Conservation (phyloP, 371 early-diverging fungal species). For the Haplosporangium sp. region DNA sequence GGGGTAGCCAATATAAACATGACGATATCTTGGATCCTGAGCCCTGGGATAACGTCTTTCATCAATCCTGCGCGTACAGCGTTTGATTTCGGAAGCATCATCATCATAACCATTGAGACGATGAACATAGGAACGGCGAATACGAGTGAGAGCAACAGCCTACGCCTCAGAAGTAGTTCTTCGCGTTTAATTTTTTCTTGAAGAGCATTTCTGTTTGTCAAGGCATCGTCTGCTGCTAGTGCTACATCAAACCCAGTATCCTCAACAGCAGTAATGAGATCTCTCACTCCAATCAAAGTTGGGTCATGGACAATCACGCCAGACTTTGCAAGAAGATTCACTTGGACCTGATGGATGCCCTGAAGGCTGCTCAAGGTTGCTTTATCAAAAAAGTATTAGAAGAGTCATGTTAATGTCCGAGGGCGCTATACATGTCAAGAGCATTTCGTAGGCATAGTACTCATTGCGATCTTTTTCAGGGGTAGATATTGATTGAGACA, state of each 20-base stretch:
- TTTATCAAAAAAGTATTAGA: constrained; percentile 3
- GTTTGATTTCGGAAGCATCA: constrained; percentile 63
- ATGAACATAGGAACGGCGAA: constrained; percentile 74
- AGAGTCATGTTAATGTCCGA: background rate
- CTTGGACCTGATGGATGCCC: constrained; percentile 72
- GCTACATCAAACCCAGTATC: constrained; percentile 73
- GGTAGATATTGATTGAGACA: background rate
- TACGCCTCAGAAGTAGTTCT: constrained; percentile 52
- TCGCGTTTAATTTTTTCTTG: constrained; percentile 64
- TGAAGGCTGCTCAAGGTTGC: constrained; percentile 58
- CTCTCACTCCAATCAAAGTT: constrained; percentile 60
- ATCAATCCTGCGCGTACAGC: constrained; percentile 57
- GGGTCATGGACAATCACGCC: constrained; percentile 73
- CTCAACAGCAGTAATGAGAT: constrained; percentile 66
- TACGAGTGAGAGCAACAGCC: constrained; percentile 66
- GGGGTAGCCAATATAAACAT: constrained; percentile 68
- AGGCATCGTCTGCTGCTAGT: constrained; percentile 54
- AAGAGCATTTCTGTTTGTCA: constrained; percentile 58
- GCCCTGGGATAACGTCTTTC: constrained; percentile 57
- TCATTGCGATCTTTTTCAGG: too few species aligned
- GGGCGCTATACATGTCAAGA: background rate
- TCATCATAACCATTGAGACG: constrained; percentile 71
- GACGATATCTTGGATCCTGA: constrained; percentile 62
- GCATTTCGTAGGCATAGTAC: background rate
- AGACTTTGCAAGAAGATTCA: constrained; percentile 74